Percentiles rank a stretch among this genome's conserved stretches.
Conservation (phyloP, 495 filamentous ascomycete species). For the Penicillium parvum region DNA sequence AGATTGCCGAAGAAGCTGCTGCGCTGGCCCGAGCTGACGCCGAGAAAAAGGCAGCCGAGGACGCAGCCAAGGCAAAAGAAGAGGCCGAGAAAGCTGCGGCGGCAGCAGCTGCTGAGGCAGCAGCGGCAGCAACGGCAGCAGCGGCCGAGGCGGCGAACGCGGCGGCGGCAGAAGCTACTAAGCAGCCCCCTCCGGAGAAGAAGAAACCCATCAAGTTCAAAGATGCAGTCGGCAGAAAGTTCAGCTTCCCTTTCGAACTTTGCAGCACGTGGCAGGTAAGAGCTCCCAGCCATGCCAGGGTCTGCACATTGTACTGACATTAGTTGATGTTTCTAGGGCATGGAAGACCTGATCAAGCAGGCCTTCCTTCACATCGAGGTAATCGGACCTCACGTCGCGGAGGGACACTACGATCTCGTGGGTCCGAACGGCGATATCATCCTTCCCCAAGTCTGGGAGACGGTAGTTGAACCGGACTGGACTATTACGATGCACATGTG, state of each 20-base stretch:
- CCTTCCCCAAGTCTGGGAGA: constrained; percentile 83
- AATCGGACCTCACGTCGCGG: constrained; percentile 75
- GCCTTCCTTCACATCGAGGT: constrained; percentile 82
- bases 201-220: constrained; percentile 75
- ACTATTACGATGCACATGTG: constrained; percentile 95
- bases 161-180: constrained; percentile 15
- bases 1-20: constrained; percentile 38
- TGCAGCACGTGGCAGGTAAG: constrained; percentile 78
- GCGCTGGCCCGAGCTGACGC: constrained; percentile 39
- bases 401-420: constrained; percentile 80
- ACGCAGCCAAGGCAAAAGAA: constrained; percentile 26
- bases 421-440: constrained; percentile 85
- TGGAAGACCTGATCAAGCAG: constrained; percentile 83
- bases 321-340: constrained; percentile 52
- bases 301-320: constrained; percentile 9
- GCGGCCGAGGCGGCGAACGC: constrained; percentile 11
- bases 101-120: constrained; percentile 9
- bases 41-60: constrained; percentile 20
- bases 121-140: constrained; percentile 11
- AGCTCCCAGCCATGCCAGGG: constrained; percentile 4
- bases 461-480: constrained; percentile 81
- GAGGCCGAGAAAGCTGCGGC: constrained; percentile 25
- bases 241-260: constrained; percentile 76
- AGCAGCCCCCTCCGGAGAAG: constrained; percentile 41
- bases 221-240: constrained; percentile 81